Evolutionary conservation across 352 stramenopile species (phyloP).

Genomic region (Globisporangium paroecandrum): DNA sequence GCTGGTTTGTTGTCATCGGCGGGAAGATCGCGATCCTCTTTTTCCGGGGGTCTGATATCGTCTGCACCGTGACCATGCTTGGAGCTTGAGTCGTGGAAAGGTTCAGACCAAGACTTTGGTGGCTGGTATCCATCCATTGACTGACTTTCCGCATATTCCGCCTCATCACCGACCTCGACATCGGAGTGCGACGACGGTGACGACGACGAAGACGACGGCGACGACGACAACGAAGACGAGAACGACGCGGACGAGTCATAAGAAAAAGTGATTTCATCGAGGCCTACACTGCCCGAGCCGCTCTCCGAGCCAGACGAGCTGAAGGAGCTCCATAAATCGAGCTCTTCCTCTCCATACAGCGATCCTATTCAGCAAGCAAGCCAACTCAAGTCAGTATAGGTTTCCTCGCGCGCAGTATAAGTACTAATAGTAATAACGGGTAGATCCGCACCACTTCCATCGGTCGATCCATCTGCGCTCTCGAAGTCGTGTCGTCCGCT

Average conservation of each 20-base stretch:
- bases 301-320: constrained; percentile 4
- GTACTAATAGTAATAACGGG: not conserved
- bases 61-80: not conserved
- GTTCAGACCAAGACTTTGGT: not conserved
- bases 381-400: not conserved
- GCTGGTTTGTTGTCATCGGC: not conserved
- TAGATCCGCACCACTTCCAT: constrained; percentile 13
- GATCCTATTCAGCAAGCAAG: constrained; percentile 8
- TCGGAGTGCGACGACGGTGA: not conserved
- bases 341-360: constrained; percentile 4
- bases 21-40: not conserved
- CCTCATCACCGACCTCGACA: constrained; percentile 3
- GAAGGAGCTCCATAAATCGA: constrained; percentile 1
- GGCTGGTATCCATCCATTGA: not conserved
- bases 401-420: not conserved
- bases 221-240: not conserved
- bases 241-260: not conserved
- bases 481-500: not conserved
- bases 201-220: not conserved
- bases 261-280: constrained; percentile 10
- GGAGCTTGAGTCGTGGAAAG: constrained; percentile 2
- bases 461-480: not conserved
- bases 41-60: not conserved
- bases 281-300: not conserved
- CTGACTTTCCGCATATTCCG: not conserved